phyloP scores from a whole-genome alignment of 371 early-diverging fungal species.

The Circinella minor region DNA sequence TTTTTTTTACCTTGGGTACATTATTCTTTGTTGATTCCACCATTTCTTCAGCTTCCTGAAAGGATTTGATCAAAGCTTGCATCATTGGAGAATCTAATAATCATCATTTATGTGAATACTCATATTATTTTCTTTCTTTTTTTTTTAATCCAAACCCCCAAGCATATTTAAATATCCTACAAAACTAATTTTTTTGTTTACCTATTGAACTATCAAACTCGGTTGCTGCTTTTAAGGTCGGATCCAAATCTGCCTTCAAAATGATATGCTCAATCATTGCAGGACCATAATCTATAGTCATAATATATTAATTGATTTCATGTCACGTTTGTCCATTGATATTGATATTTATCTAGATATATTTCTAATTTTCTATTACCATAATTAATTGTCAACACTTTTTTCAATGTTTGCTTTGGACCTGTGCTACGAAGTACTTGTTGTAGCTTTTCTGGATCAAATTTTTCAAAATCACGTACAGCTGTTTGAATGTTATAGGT shows the following conservation, averaged over 20 bases:
- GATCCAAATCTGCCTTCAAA: constrained; percentile 69
- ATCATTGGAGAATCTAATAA: constrained; percentile 35
- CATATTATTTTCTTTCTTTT: neutral
- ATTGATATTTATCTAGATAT: too few species aligned
- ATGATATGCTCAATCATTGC: constrained; percentile 89
- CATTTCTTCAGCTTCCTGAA: constrained; percentile 61
- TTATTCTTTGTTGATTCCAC: constrained; percentile 53
- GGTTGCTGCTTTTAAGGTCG: constrained; percentile 61
- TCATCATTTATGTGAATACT: neutral
- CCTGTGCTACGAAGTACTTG: constrained; percentile 60
- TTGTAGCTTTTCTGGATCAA: constrained; percentile 61
- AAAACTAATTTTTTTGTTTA: constrained; percentile 5
- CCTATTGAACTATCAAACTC: constrained; percentile 61
- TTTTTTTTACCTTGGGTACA: constrained; percentile 32
- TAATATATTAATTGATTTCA: neutral
- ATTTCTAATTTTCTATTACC: constrained; percentile 39
- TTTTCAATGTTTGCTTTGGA: constrained; percentile 79
- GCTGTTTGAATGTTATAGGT: constrained; percentile 65
- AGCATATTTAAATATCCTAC: neutral
- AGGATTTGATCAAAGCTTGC: constrained; percentile 40
- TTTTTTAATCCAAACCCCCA: neutral
- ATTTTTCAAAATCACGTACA: constrained; percentile 63
- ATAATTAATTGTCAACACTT: constrained; percentile 72
- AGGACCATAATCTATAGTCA: constrained; percentile 76
- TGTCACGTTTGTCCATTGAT: neutral